These are phyloP conservation scores for Angomonas deanei DNA, from an alignment of 208 protist species.

Conservation along the genomic window DNA sequence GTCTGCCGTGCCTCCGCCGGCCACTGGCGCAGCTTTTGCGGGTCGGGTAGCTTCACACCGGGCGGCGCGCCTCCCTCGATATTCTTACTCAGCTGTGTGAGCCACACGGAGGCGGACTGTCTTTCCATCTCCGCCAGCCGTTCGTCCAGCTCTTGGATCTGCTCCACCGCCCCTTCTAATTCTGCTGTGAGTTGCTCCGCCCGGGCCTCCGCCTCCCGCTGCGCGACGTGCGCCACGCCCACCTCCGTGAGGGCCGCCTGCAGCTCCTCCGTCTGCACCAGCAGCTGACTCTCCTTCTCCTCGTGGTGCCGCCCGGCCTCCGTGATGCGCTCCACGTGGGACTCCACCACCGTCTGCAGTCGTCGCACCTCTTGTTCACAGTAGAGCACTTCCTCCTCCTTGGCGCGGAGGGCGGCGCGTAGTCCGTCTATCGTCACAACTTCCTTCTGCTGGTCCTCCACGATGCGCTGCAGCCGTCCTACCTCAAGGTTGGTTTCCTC, in stretches of 20 bases:
- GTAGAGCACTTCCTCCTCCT: constrained; percentile 69
- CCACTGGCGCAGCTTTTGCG: constrained; percentile 29
- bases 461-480: constrained; percentile 38
- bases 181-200: constrained; percentile 47
- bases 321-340: constrained; percentile 33
- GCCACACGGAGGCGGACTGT: constrained; percentile 23
- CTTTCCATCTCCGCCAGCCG: constrained; percentile 69
- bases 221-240: constrained; percentile 39
- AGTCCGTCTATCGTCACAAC: constrained; percentile 21
- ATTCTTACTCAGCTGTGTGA: constrained; percentile 15
- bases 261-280: constrained; percentile 26
- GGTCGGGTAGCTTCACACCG: constrained; percentile 15
- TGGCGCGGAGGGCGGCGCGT: constrained; percentile 46
- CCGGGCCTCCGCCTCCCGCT: constrained; percentile 61
- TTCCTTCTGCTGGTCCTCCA: constrained; percentile 40
- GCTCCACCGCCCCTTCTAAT: constrained; percentile 57
- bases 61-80: not conserved
- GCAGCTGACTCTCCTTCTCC: constrained; percentile 19
- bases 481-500: constrained; percentile 57
- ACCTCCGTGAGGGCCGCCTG: constrained; percentile 61
- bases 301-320: constrained; percentile 1
- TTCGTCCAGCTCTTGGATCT: constrained; percentile 71
- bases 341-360: constrained; percentile 48
- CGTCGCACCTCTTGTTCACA: constrained; percentile 75
- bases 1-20: constrained; percentile 36